phyloP scores from a whole-genome alignment of 495 filamentous ascomycete genomes.

The Barbatosphaeria neglecta region DNA sequence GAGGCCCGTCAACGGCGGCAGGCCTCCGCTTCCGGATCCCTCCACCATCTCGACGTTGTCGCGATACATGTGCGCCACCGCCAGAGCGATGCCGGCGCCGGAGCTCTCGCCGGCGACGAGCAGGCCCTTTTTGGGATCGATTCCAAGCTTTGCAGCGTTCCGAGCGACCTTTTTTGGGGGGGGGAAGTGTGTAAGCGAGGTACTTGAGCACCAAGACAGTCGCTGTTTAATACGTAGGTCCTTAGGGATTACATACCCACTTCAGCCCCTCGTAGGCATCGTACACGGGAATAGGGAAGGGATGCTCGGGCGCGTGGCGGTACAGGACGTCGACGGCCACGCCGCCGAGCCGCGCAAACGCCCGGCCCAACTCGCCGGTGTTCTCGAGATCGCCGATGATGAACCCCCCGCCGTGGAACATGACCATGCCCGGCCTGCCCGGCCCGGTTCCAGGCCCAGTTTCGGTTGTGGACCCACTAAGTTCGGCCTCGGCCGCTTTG shows the following conservation, averaged over 20 bases:
- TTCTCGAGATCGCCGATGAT: constrained; percentile 22
- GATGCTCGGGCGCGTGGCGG: constrained; percentile 33
- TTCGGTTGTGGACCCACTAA: no score
- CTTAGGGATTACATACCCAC: constrained; percentile 19
- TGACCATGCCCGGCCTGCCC: constrained; percentile 19
- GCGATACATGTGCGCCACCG: constrained; percentile 21
- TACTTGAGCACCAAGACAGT: no score
- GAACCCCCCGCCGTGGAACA: constrained; percentile 33
- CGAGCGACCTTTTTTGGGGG: constrained; percentile 20
- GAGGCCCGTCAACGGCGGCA: constrained; percentile 27
- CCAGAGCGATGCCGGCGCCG: constrained; percentile 31
- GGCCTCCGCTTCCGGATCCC: no score
- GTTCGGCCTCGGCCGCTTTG: constrained; percentile 1
- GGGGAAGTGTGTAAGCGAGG: not conserved
- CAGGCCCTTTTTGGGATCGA: constrained; percentile 29
- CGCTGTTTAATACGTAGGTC: no score
- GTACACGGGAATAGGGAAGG: constrained; percentile 28
- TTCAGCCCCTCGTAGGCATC: constrained; percentile 39
- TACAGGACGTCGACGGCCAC: constrained; percentile 30
- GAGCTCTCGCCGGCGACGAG: constrained; percentile 36
- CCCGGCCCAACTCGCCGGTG: constrained; percentile 15
- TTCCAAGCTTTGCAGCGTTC: constrained; percentile 19
- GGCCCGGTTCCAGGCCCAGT: no score
- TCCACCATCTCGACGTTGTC: constrained; percentile 16
- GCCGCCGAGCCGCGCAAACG: constrained; percentile 17